Percentiles rank a stretch among this genome's conserved stretches.
These are phyloP conservation scores for Stephanodiscus triporus DNA, from an alignment of 108 stramenopile genomes.

Conservation along the genomic window DNA sequence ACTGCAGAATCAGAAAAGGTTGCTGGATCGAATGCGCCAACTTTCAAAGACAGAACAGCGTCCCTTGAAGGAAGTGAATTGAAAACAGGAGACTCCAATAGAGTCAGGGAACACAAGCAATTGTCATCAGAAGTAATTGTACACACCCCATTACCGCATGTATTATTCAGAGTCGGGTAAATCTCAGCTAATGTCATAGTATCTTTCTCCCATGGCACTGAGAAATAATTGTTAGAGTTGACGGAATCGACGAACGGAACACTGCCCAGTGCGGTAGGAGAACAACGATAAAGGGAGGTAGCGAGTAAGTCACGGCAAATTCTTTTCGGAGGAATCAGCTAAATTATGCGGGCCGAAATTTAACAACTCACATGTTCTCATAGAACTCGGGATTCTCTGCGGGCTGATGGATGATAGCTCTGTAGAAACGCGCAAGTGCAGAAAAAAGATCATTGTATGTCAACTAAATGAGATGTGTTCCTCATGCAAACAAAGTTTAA, in stretches of 20 bases:
- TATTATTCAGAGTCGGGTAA: conserved; percentile 42
- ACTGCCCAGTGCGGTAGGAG: background rate
- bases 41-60: conserved; percentile 38
- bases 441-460: background rate
- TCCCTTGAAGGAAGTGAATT: conserved; percentile 43
- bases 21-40: conserved; percentile 52
- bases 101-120: conserved; percentile 34
- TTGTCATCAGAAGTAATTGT: conserved; percentile 15
- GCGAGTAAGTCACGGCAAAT: background rate
- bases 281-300: background rate
- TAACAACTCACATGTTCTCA: conserved; percentile 4
- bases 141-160: conserved; percentile 43
- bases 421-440: background rate
- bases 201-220: conserved; percentile 39
- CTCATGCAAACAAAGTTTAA: no score
- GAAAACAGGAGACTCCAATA: conserved; percentile 25
- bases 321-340: background rate
- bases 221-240: conserved; percentile 28
- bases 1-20: conserved; percentile 22
- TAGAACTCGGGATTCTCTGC: conserved; percentile 9
- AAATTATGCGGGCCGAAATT: background rate
- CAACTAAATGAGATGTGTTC: background rate
- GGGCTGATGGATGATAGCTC: conserved; percentile 34
- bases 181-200: conserved; percentile 20
- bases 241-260: conserved; percentile 37